Evolutionary conservation across 1,284 basidiomycete species (phyloP).

Genomic region (Pyrrhoderma lamaoense): DNA sequence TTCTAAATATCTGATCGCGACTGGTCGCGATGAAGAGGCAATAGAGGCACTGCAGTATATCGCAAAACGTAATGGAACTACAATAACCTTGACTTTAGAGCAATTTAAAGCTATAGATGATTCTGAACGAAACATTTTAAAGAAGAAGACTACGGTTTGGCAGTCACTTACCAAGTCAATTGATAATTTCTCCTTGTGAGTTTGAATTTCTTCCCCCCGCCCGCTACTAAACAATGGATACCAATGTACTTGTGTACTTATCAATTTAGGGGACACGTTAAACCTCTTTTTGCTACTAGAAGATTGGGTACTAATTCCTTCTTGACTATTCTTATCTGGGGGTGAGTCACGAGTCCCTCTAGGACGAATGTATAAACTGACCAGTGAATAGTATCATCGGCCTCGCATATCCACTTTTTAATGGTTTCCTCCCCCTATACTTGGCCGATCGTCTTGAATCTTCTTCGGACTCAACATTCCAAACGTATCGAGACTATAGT

Average conservation of each 20-base stretch:
- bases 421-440: constrained; percentile 45
- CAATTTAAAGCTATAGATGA: constrained; percentile 31
- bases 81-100: constrained; percentile 38
- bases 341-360: constrained; percentile 22
- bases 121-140: constrained; percentile 21
- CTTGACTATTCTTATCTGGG: constrained; percentile 49
- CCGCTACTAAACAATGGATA: constrained; percentile 17
- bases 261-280: constrained; percentile 33
- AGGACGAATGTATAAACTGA: background rate
- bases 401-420: constrained; percentile 55
- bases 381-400: constrained; percentile 37
- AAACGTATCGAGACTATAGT: constrained; percentile 43
- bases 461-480: constrained; percentile 26
- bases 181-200: constrained; percentile 35
- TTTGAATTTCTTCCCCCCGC: background rate
- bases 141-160: constrained; percentile 22
- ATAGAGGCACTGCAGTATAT: constrained; percentile 43
- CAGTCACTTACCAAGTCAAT: constrained; percentile 33
- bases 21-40: constrained; percentile 51
- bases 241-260: background rate
- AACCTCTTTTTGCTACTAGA: constrained; percentile 43
- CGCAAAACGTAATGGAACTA: constrained; percentile 45
- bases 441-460: constrained; percentile 34
- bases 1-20: constrained; percentile 51
- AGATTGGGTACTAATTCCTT: constrained; percentile 45